Evolutionary conservation across 2,329 filamentous ascomycete species (phyloP), one percentile per base, ranked within the genome.

Genomic region (Trichophyton schoenleinii): DNA sequence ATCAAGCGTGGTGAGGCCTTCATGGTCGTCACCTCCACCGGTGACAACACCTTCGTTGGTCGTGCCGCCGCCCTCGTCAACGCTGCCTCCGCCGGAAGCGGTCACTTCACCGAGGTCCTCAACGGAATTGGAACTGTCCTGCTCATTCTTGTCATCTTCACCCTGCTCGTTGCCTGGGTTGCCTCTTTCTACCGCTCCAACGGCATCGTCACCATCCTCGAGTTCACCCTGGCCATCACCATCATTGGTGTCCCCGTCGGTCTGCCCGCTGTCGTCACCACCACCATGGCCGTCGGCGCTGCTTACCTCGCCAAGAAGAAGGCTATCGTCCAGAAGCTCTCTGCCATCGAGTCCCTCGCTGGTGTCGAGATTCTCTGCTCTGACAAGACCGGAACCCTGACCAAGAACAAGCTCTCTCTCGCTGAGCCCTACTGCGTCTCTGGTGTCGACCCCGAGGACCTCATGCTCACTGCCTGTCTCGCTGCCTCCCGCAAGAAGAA

Each of bases 361-460:
- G 90, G 90, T 80, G 91, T 95, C 65, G 88, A 95, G 77, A 94
- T 95, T 74, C 87, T 95, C 62, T 95, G 90, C 81, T 92, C 90
- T 60, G 90, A 95, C 83, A 95, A 95, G 83, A 95, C 90, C 34
- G 90, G 90, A 78, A 95, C 90, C 63, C 78, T 95, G 72, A 95
- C 90, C 72, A 94, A 92, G 82, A 95, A 95, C 82, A 95, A 94
- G 81, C 84, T 95, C 22, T 92, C 89, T 66, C 81, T 95, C 55
- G 81, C 88, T 59, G 90, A 95, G 73, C 90, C 90, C 62, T 95
- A 86, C 80, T 89, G 86, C 44, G 87, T 94, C 64, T 80, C 83
- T 64, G 90, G 90, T 70, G 87, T 95, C 63, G 88, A 91, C 67
- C 83, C 87, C 41, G 88, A 94, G 75, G 89, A 95, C 70, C 86